Evolutionary conservation across 169 alveolate species (phyloP).

Genomic region (Babesia ovis): DNA sequence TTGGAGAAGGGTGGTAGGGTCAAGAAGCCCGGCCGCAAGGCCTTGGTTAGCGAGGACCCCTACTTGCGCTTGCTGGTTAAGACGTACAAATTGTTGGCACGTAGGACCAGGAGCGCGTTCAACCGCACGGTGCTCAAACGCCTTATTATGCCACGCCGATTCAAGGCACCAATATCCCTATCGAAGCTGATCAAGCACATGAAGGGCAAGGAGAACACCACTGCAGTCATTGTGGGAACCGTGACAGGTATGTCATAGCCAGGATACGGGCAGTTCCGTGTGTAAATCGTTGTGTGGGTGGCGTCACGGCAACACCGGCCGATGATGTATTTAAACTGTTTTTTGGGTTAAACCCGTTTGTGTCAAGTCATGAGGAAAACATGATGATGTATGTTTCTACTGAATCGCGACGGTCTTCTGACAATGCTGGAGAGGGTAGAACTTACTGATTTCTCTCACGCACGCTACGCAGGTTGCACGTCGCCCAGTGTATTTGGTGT

Average conservation of each 20-base stretch:
- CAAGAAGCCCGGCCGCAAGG: constrained; percentile 86
- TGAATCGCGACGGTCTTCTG: constrained; percentile 87
- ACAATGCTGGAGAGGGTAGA: constrained; percentile 79
- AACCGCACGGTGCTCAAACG: constrained; percentile 91
- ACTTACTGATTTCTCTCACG: constrained; percentile 46
- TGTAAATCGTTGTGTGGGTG: too few species aligned
- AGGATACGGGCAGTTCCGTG: too few species aligned
- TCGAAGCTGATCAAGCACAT: constrained; percentile 89
- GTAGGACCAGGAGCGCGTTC: constrained; percentile 92
- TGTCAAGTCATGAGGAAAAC: constrained; percentile 20
- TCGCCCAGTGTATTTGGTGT: neutral
- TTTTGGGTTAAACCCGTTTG: neutral
- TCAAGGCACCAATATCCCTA: constrained; percentile 92
- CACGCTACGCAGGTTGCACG: neutral
- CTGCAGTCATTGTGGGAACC: constrained; percentile 96
- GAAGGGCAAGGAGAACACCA: constrained; percentile 85
- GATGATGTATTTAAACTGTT: neutral
- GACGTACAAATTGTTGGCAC: constrained; percentile 87
- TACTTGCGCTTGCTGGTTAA: constrained; percentile 85
- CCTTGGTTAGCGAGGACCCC: constrained; percentile 86
- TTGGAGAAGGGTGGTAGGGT: constrained; percentile 89
- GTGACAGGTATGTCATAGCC: constrained; percentile 84
- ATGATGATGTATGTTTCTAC: constrained; percentile 77
- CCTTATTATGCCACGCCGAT: constrained; percentile 89
- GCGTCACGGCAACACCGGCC: neutral